These are phyloP conservation scores for Zygnema cylindricum DNA, from an alignment of 139 green algal genomes.

Conservation along the genomic window DNA sequence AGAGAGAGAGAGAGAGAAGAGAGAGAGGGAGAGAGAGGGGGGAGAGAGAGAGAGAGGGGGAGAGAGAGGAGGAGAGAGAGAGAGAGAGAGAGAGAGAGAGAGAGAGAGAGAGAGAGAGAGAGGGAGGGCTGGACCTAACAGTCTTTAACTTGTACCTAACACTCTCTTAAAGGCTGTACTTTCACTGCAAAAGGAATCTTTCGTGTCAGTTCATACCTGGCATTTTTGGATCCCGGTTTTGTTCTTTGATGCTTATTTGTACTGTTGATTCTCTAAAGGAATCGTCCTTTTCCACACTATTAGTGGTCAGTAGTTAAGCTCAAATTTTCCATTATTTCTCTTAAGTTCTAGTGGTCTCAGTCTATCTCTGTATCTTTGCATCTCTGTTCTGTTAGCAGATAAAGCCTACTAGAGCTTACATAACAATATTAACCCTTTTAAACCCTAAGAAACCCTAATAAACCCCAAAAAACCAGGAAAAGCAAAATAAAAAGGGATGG, in stretches of 20 bases:
- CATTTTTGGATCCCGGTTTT: no score
- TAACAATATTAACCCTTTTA: not conserved
- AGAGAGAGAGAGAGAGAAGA: not conserved
- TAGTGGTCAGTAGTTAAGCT: no score
- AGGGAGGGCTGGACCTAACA: not conserved
- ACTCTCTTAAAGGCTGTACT: no score
- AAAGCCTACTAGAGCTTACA: not conserved
- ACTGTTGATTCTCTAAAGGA: not conserved
- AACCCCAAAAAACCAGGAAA: not conserved
- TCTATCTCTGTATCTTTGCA: no score
- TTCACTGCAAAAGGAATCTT: no score
- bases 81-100: not conserved
- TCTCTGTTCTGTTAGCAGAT: not conserved
- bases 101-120: not conserved
- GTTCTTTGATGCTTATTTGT: no score
- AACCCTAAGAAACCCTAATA: not conserved
- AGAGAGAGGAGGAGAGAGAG: not conserved
- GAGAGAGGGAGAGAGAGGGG: not conserved
- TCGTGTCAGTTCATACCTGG: no score
- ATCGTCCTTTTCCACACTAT: no score
- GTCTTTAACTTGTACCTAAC: no score
- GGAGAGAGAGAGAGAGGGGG: not conserved
- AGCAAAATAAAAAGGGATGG: not conserved
- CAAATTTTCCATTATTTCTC: no score
- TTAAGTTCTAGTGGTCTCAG: no score